These are phyloP conservation scores for Saccharomycopsis hybrid DNA, from an alignment of 1,139 yeast species.

Conservation along the genomic window DNA sequence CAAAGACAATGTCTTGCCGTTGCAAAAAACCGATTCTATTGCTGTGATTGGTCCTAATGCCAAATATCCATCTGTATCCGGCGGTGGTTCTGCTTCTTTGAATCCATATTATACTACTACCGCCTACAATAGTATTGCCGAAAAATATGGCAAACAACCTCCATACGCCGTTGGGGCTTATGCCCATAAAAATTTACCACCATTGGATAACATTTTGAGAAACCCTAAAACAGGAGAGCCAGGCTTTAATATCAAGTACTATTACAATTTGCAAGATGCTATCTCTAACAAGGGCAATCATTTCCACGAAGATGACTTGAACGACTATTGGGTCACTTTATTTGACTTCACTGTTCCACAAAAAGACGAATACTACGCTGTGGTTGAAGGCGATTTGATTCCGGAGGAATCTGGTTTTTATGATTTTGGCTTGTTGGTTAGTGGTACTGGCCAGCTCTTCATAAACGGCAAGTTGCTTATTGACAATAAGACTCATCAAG, in stretches of 20 bases:
- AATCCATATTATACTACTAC: too few species aligned
- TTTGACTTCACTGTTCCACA: conserved; percentile 21
- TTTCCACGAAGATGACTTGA: conserved; percentile 21
- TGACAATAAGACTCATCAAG: conserved; percentile 51
- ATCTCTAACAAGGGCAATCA: conserved; percentile 11
- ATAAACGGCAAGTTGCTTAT: conserved; percentile 46
- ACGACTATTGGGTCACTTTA: conserved; percentile 23
- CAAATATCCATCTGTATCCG: conserved; percentile 41
- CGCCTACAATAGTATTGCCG: conserved; percentile 41
- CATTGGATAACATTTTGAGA: conserved; percentile 38
- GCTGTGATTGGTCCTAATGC: conserved; percentile 45
- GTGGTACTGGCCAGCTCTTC: conserved; percentile 49
- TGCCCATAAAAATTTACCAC: conserved; percentile 40
- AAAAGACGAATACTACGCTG: conserved; percentile 35
- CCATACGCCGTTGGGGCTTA: conserved; percentile 35
- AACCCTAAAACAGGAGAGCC: conserved; percentile 45
- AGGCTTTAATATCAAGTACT: conserved; percentile 54
- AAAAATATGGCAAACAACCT: conserved; percentile 22
- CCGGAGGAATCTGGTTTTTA: conserved; percentile 45
- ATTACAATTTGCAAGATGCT: too few species aligned
- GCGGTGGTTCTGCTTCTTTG: conserved; percentile 49
- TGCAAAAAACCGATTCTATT: conserved; percentile 35
- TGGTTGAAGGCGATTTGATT: conserved; percentile 39
- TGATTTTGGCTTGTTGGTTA: conserved; percentile 43
- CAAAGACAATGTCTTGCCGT: conserved; percentile 42